Base-by-base conservation (phyloP, 2,329 filamentous ascomycete genomes). In the Endothia cerciana region DNA sequence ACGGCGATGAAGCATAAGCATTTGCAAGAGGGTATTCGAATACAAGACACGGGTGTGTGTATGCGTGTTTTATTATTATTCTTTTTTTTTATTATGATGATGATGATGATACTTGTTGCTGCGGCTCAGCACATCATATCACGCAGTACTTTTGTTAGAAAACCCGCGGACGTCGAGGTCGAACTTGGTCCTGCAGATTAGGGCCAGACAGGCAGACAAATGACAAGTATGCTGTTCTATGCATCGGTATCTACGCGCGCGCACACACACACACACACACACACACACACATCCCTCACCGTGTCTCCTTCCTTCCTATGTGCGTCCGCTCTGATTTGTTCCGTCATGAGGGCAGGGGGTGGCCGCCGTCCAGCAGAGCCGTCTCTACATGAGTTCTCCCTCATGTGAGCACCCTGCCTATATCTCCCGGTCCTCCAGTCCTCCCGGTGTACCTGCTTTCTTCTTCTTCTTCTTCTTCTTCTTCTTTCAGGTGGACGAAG, bases 31-130 rank as follows among this genome's bases (percentile, higher is more conserved):
- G 53, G 53, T 36, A 36, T 19, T 15, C 30, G 45, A n/a, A 30
- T 17, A 47, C 15, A 60, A 38, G 58, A 47, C 40, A 60, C n/a
- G 28, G 17, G 59, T 15, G 59, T 38, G 45, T 51, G 10, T 38
- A 15, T n/a, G 30, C 41, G 43, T 62, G 36, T 8, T 53, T 61
- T 19, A 30, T 45, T 30, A 3, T 45, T 60, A 10, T 41, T 60
- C 3, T 45, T 28, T 41, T 4, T 45, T 43, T 41, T 13, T 19
- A 5, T 4, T 6, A 6, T 53, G n/a, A n/a, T n/a, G 43, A 47
- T 55, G 30, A n/a, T 40, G 33, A 15, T 57, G 53, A 58, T 55
- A 4, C 15, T 10, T 55, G 51, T 55, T 55, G 30, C 30, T 22
- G 17, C 15, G 30, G 33, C 56, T 38, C 10, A 8, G 41, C 22